Base-by-base conservation (phyloP, 2,329 filamentous ascomycete species). In the Phaeosphaeria sp. region DNA sequence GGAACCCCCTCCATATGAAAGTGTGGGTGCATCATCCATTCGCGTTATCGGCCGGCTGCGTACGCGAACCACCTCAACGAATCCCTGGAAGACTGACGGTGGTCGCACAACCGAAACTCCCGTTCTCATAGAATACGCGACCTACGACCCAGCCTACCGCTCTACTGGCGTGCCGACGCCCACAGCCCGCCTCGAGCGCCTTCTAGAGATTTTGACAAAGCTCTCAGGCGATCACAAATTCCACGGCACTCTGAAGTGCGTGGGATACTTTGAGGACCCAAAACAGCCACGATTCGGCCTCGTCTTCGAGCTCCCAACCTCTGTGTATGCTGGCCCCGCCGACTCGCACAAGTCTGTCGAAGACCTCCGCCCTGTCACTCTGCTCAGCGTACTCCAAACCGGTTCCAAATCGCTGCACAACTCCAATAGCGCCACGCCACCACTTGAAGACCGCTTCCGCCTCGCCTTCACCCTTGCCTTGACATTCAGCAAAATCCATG, bases 251-350 rank as follows among this genome's bases (percentile, higher is more conserved):
- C 83, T 88, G 1, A 90, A 84, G 81, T 88, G 84, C 66, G 75
- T 71, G 82, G 91, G 61, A 68, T 93, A 92, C 69, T 92, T 92
- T 66, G 90, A 93, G 71, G 91, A 93, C 66, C 82, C 89, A 52
- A 84, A 86, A 52, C 88, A 91, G 54, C 79, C 81, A 0, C 84
- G 91, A 9, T 86, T 92, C 53, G 91, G 91, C 5, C 81, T 94
- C 11, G 84, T 94, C 11, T 94, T 92, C 67, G 88, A 90, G 49
- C 86, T 93, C 27, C 91, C 91, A 1, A 82, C 85, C 1, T 76
- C 75, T 8, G 74, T 80, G 13, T 78, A 79, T 59, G 76, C 76
- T 9, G 74, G 75, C 61, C 52, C 74, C 51, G 81, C 84, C 8
- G 89, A 91, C 76, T 84, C 86, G 61, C 80, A 86, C 9, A 71